Evolutionary conservation across 768 basidiomycete species (phyloP), one percentile per base, ranked within the genome.

Genomic region (Grammothele lineata): DNA sequence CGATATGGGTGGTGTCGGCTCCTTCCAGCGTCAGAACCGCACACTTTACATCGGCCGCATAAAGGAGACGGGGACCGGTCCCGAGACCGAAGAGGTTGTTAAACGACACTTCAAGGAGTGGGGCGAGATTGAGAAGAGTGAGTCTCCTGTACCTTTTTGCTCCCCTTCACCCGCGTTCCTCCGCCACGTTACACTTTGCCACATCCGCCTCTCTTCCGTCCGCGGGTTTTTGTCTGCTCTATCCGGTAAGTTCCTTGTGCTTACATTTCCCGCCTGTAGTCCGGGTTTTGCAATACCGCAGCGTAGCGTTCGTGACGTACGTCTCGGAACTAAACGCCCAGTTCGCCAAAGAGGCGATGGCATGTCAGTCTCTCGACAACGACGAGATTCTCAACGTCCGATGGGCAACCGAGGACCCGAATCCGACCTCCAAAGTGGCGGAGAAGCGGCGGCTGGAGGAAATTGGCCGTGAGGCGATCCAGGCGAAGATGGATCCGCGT

Each of bases 1-100:
- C 63, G 96, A 99, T 64, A 98, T 99, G 96, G 96, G 96, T 57
- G 96, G 96, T 68, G 95, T 98, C 24, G 96, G 96, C 11, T 92
- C 89, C 50, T 98, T 98, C 70, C 88, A 87, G 58, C 71, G 94
- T 32, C 87, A 92, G 65, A 99, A 99, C 64, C 72, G 95, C 49
- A 98, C 96, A 32, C 63, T 99, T 14, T 99, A 99, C 63, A 80
- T 99, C 37, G 95, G 95, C 3, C 77, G 92, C 45, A 93, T 99
- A 56, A 88, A 89, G 63, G 94, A 96, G 72, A 90, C 87, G 0
- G 90, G 91, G 0, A 81, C 73, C 32, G 91, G 93, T 22, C 73
- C 76, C 15, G 95, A 98, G 68, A 94, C 92, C 10, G 92, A 97
- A 68, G 90, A 92, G 61, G 83, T 94, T 21, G 83, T 99, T 14